Evolutionary conservation across 139 green algal genomes (phyloP).

Genomic region (Micromonas pusilla): DNA sequence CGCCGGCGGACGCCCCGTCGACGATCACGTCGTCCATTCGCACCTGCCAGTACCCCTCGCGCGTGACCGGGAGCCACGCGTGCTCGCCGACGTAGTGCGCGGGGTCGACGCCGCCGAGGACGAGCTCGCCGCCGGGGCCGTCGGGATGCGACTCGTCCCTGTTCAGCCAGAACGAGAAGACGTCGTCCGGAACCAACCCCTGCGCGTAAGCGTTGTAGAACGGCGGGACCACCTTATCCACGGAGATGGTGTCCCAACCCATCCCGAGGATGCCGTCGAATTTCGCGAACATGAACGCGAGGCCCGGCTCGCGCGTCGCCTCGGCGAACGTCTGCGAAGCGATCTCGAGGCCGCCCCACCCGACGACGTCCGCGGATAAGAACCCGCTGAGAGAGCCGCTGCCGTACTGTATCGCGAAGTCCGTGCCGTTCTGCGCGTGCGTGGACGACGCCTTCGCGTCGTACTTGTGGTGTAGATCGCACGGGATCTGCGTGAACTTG

Average conservation of each 20-base stretch:
- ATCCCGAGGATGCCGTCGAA: conserved; percentile 99
- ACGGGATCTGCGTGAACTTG: conserved; percentile 77
- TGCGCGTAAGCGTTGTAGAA: conserved; percentile 84
- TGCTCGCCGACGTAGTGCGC: conserved; percentile 81
- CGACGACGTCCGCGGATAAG: conserved; percentile 73
- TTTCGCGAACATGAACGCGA: conserved; percentile 89
- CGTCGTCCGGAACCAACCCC: conserved; percentile 60
- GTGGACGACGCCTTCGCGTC: conserved; percentile 59
- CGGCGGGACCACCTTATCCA: conserved; percentile 64
- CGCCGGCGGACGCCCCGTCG: conserved; percentile 21
- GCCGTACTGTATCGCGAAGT: conserved; percentile 97
- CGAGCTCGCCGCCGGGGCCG: conserved; percentile 75
- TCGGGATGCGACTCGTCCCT: conserved; percentile 46
- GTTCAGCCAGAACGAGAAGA: conserved; percentile 98
- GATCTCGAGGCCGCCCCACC: conserved; percentile 62
- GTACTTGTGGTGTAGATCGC: conserved; percentile 84
- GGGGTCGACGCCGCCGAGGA: conserved; percentile 84
- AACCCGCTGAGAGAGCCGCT: conserved; percentile 82
- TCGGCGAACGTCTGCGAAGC: conserved; percentile 52
- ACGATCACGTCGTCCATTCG: conserved; percentile 66
- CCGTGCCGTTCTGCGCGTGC: conserved; percentile 54
- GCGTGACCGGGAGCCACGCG: conserved; percentile 73
- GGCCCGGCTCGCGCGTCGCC: conserved; percentile 69
- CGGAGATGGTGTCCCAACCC: conserved; percentile 85
- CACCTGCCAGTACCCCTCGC: conserved; percentile 93